Evolutionary conservation across 805 yeast species (phyloP), one percentile per base, ranked within the genome.

Genomic region (Pichia exigua): DNA sequence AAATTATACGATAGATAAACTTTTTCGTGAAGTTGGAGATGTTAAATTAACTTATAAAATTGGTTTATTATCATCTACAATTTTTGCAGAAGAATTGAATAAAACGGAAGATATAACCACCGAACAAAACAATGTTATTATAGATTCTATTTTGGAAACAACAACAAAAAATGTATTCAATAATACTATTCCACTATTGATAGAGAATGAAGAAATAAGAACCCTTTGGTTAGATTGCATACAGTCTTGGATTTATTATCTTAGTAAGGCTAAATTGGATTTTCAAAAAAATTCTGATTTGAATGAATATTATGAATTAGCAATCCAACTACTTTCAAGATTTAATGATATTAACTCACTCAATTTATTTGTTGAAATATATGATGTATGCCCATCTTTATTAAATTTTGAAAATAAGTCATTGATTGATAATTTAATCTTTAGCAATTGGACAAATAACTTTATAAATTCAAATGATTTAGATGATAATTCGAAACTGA

Each of bases 11-110:
- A 12, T 49, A 5, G 21, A 26, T 13, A 39, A n/a, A 2, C 18
- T 49, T 7, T 32, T 17, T 27, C 13, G 2, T 28, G 22, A 35
- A 32, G 22, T 22, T 22, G 13, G 8, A 18, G 22, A 44, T 12
- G n/a, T 18, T 17, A 12, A 28, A 13, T 4, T 27, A 30, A 26
- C 21, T n/a, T 28, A 46, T 17, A 32, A 42, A 20, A 18, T 47
- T 11, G 51, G 46, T 0, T 44, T 73, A 3, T 49, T 64, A 1
- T 73, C 78, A 44, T 65, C 74, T 3, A 69, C 81, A 13, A 77
- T 76, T 9, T 52, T 79, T 0, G 74, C 73, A 1, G 87, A 81
- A 56, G 87, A 82, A 49, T 57, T 77, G 12, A 58, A 69, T 35
- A 78, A 75, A 54, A 61, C 61, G 24, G 70, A 67, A 45, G 49